Percentiles rank a stretch among this genome's conserved stretches.
These are phyloP conservation scores for Tanacetum coccineum DNA, from an alignment of 129 eudicot species.

Conservation along the genomic window DNA sequence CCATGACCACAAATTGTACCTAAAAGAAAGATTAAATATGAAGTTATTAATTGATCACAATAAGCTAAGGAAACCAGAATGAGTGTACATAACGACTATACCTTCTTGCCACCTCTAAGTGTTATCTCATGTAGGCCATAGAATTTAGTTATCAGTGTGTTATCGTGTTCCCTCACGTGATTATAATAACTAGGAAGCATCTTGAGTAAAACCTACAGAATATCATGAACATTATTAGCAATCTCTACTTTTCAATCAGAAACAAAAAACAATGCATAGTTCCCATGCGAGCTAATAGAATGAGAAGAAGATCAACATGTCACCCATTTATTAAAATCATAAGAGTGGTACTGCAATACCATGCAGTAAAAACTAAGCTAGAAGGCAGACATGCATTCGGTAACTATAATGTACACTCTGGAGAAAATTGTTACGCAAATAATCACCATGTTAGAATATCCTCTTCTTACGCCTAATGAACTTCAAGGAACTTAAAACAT, in stretches of 20 bases:
- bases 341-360: background rate
- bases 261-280: background rate
- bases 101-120: conserved; percentile 67
- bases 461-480: background rate
- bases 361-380: background rate
- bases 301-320: background rate
- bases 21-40: conserved; percentile 23
- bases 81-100: conserved; percentile 12
- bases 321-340: background rate
- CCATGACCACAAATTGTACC: conserved; percentile 90
- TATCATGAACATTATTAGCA: conserved; percentile 8
- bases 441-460: background rate
- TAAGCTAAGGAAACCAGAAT: conserved; percentile 1
- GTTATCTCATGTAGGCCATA: conserved; percentile 70
- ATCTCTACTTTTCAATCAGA: background rate
- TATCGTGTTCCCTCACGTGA: conserved; percentile 63
- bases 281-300: conserved; percentile 3
- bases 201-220: conserved; percentile 59
- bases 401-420: background rate
- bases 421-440: background rate
- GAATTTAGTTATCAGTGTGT: conserved; percentile 78
- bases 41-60: no score
- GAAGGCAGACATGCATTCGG: background rate
- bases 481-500: no score
- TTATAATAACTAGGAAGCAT: conserved; percentile 80